These are phyloP conservation scores for Grosmannia serpens DNA, from an alignment of 2,329 filamentous ascomycete genomes.

Conservation along the genomic window DNA sequence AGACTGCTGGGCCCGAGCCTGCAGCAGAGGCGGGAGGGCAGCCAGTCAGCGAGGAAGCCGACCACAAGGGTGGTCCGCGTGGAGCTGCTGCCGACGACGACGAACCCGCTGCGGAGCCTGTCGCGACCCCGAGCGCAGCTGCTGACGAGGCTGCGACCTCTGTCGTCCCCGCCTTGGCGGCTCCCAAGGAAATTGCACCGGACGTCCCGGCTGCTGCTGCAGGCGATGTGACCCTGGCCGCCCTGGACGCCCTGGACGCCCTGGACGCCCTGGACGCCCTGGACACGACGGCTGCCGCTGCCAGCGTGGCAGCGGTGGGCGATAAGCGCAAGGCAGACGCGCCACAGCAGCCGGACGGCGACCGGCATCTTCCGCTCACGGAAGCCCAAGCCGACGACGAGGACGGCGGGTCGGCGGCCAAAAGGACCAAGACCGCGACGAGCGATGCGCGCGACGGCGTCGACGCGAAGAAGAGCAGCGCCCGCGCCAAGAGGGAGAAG, in stretches of 20 bases:
- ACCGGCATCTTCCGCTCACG: background rate
- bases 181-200: background rate
- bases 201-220: background rate
- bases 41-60: background rate
- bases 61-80: background rate
- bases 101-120: background rate
- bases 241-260: background rate
- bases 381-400: background rate
- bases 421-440: constrained; percentile 10
- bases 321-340: constrained; percentile 17
- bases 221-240: background rate
- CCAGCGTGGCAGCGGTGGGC: constrained; percentile 1
- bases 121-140: background rate
- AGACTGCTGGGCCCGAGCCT: background rate
- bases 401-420: constrained; percentile 5
- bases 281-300: background rate
- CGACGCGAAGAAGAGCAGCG: constrained; percentile 13
- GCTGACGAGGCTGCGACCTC: background rate
- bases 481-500: constrained; percentile 15
- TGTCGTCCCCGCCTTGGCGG: background rate
- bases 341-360: constrained; percentile 4
- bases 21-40: background rate
- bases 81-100: background rate
- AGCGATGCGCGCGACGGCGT: background rate
- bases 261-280: background rate